Evolutionary conservation across 1,284 basidiomycete species (phyloP).

Genomic region (Volvariella surrecta): DNA sequence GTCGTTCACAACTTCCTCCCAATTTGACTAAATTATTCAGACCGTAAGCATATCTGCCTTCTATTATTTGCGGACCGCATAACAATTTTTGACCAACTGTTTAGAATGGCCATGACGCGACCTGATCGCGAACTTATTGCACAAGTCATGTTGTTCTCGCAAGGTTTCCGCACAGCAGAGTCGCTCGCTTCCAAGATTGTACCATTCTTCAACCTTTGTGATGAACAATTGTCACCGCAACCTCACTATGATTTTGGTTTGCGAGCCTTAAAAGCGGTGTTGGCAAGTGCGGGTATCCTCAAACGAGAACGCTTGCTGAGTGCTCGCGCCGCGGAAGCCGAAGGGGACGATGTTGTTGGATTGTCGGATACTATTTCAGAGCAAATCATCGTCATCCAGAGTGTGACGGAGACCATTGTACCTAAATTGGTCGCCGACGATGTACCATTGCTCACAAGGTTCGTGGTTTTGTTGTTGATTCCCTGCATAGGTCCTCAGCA

Average conservation of each 20-base stretch:
- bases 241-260: constrained; percentile 99
- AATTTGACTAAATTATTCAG: constrained; percentile 95
- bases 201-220: constrained; percentile 98
- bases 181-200: constrained; percentile 95
- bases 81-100: neutral
- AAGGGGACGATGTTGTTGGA: constrained; percentile 39
- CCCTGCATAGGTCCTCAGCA: neutral
- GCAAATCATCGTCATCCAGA: constrained; percentile 97
- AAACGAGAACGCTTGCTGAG: constrained; percentile 82
- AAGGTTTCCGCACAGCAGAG: constrained; percentile 98
- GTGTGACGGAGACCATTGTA: constrained; percentile 98
- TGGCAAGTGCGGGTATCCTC: constrained; percentile 94
- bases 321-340: constrained; percentile 28
- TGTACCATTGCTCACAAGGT: constrained; percentile 90
- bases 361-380: constrained; percentile 74
- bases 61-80: constrained; percentile 2
- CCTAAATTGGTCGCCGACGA: constrained; percentile 98
- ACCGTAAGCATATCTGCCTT: constrained; percentile 51
- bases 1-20: constrained; percentile 93
- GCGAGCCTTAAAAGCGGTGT: constrained; percentile 93
- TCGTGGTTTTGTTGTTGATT: constrained; percentile 15
- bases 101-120: constrained; percentile 97
- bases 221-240: constrained; percentile 94
- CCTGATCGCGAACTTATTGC: constrained; percentile 98
- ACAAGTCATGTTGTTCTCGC: constrained; percentile 98